Conservation (phyloP, 768 basidiomycete genomes). For the Kwoniella shandongensis region DNA sequence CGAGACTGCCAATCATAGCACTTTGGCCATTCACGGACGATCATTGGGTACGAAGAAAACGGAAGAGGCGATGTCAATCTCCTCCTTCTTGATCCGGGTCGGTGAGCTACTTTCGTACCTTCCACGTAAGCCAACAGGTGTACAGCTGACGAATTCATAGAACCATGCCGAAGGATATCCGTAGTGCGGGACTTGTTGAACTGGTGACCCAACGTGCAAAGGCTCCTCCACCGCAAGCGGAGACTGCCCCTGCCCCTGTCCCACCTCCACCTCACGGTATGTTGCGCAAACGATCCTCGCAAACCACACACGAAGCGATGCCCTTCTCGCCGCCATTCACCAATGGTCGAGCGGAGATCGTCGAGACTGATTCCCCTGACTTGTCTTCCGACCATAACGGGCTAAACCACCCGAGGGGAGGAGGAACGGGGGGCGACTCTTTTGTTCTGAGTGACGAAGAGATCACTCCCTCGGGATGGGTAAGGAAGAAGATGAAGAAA, state of each 20-base stretch:
- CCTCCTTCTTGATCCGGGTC: conserved; percentile 74
- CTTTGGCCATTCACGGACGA: conserved; percentile 78
- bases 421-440: background rate
- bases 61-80: conserved; percentile 64
- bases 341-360: conserved; percentile 33
- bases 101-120: conserved; percentile 24
- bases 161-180: conserved; percentile 25
- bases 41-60: conserved; percentile 76
- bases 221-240: background rate
- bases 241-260: background rate
- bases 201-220: background rate
- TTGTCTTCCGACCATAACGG: background rate
- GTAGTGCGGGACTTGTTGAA: background rate
- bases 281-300: conserved; percentile 8
- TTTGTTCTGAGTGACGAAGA: conserved; percentile 27
- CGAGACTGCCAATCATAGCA: conserved; percentile 60
- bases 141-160: conserved; percentile 9
- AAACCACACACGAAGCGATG: conserved; percentile 32
- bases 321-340: conserved; percentile 37
- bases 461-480: conserved; percentile 36
- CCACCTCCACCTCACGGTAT: conserved; percentile 1
- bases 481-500: conserved; percentile 41
- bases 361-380: background rate
- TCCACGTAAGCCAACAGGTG: too few species aligned
- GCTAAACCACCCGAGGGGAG: background rate